Percentiles rank a stretch among this genome's conserved stretches.
Evolutionary conservation across 495 filamentous ascomycete species (phyloP).

Genomic region (Lindgomyces ingoldianus): DNA sequence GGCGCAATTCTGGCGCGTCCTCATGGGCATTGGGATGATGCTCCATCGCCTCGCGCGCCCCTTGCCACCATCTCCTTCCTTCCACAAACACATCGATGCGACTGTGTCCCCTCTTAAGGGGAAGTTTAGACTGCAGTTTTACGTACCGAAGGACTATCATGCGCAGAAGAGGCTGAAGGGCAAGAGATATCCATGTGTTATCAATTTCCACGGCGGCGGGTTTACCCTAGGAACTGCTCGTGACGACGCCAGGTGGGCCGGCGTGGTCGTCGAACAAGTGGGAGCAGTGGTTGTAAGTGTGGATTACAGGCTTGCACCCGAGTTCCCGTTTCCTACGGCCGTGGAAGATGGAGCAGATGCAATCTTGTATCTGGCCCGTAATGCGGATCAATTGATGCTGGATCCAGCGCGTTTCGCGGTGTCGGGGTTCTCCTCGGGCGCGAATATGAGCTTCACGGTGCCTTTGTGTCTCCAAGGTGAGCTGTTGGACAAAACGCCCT

Average conservation of each 20-base stretch:
- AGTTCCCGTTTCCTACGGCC: conserved; percentile 49
- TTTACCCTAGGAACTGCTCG: conserved; percentile 47
- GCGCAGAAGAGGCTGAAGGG: conserved; percentile 44
- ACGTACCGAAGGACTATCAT: conserved; percentile 67
- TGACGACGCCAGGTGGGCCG: conserved; percentile 49
- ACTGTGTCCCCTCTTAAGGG: conserved; percentile 58
- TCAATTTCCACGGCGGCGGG: conserved; percentile 52
- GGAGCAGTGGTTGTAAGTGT: conserved; percentile 48
- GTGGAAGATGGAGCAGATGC: conserved; percentile 52
- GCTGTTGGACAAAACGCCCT: conserved; percentile 34
- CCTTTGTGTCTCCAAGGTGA: conserved; percentile 64
- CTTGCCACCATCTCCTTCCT: conserved; percentile 65
- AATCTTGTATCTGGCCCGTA: conserved; percentile 44
- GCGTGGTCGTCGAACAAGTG: conserved; percentile 43
- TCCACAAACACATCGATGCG: conserved; percentile 63
- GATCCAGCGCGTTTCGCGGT: conserved; percentile 67
- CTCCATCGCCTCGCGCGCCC: conserved; percentile 71
- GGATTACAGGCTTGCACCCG: conserved; percentile 48
- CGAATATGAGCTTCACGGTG: conserved; percentile 80
- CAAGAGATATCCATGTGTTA: conserved; percentile 45
- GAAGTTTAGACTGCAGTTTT: conserved; percentile 73
- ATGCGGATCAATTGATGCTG: conserved; percentile 52
- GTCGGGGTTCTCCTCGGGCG: conserved; percentile 85
- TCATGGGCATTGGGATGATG: conserved; percentile 79
- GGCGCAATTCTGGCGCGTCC: conserved; percentile 71